Evolutionary conservation across 305 asterid species (phyloP).

Genomic region (Fraxinus angustifolia): DNA sequence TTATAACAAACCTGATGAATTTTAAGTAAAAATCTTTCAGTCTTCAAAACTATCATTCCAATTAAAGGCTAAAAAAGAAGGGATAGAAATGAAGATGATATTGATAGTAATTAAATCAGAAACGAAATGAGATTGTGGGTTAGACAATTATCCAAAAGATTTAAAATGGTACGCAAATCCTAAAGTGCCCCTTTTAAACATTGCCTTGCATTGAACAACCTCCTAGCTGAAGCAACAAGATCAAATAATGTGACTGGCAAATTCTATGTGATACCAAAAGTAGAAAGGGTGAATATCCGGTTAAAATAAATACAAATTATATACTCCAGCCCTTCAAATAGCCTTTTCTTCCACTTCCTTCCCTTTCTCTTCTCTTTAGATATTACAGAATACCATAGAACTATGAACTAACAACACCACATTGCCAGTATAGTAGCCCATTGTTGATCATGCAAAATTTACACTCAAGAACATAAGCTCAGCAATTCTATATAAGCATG

Average conservation of each 20-base stretch:
- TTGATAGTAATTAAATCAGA: neutral
- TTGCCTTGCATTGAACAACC: conserved; percentile 5
- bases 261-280: conserved; percentile 9
- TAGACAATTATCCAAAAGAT: neutral
- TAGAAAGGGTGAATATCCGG: neutral
- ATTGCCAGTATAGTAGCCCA: neutral
- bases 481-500: neutral
- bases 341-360: conserved; percentile 1
- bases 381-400: neutral
- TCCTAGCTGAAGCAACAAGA: conserved; percentile 5
- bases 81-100: neutral
- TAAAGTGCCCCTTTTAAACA: neutral
- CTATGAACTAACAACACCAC: neutral
- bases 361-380: neutral
- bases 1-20: neutral
- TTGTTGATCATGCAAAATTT: neutral
- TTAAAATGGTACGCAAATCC: neutral
- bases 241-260: conserved; percentile 1
- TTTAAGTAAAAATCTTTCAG: neutral
- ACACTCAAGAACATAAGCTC: neutral
- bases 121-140: neutral
- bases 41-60: neutral
- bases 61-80: neutral
- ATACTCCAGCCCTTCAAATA: neutral
- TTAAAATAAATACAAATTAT: neutral